Evolutionary conservation across 495 filamentous ascomycete species (phyloP).

Genomic region (Massariosphaeria phaeospora): DNA sequence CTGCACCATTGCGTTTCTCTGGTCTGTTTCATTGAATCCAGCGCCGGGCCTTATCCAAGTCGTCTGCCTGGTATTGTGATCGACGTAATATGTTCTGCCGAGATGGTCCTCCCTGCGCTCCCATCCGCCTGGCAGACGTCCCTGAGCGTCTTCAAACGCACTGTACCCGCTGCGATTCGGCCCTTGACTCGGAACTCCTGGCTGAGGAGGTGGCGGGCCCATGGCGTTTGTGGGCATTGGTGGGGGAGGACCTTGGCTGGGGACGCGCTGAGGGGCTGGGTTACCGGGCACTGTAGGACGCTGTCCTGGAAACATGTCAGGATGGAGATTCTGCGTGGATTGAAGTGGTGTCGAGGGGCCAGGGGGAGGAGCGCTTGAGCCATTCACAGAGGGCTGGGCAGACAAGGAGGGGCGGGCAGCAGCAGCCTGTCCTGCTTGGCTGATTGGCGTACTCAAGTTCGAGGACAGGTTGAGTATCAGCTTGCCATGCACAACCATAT

Average conservation of each 20-base stretch:
- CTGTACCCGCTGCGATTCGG: conserved; percentile 54
- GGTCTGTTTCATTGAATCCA: conserved; percentile 70
- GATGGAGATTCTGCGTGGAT: conserved; percentile 36
- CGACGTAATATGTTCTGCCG: conserved; percentile 97
- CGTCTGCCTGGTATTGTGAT: conserved; percentile 94
- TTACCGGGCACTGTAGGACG: conserved; percentile 30
- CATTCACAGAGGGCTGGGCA: conserved; percentile 37
- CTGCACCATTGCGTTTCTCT: conserved; percentile 73
- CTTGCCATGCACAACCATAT: conserved; percentile 95
- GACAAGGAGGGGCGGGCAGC: conserved; percentile 35
- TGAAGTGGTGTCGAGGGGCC: conserved; percentile 35
- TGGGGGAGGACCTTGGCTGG: conserved; percentile 38
- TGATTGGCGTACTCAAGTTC: conserved; percentile 62
- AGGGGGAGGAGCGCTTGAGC: conserved; percentile 12
- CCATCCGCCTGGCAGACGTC: conserved; percentile 89
- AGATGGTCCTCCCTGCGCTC: conserved; percentile 93
- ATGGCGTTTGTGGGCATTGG: conserved; percentile 23
- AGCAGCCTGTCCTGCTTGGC: conserved; percentile 13
- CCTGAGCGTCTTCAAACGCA: conserved; percentile 92
- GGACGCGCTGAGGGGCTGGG: conserved; percentile 42
- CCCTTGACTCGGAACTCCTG: conserved; percentile 39
- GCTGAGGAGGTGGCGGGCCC: conserved; percentile 39
- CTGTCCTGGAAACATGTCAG: conserved; percentile 31
- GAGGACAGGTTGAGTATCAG: conserved; percentile 93
- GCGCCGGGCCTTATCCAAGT: conserved; percentile 90